Base-by-base conservation (phyloP, 495 filamentous ascomycete genomes). In the Chaetomidium leptoderma region DNA sequence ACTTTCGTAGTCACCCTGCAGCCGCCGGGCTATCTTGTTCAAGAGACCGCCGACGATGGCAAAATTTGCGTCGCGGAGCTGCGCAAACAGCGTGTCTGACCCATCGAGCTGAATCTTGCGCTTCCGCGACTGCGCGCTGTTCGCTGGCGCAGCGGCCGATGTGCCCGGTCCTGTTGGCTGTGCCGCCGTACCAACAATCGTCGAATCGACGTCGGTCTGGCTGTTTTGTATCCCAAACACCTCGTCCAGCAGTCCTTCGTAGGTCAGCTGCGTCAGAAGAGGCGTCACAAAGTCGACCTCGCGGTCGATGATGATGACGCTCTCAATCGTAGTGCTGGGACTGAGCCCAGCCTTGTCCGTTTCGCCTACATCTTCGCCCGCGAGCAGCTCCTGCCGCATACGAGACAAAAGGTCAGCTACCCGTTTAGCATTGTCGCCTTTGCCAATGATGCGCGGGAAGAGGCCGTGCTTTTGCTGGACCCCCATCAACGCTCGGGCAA, bases 171-270 rank as follows among this genome's bases (percentile, higher is more conserved):
- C 61, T 55, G 83, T 73, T 23, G 79, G 70, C 40, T 79, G 82
- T 23, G 84, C 71, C 13, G 86, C 79, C 50, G 83, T 81, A 6
- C 95, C 93, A 14, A 96, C 84, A 50, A 99, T 86, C 14, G 92
- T 89, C 24, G 90, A 85, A 64, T 97, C 92, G n/a, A 97, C 83
- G 64, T 97, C 92, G 40, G 90, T 86, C 70, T 95, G 89, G 70
- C 92, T 97, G 62, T 86, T 82, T 57, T 87, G 81, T 57, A 99
- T 92, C 46, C 88, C 87, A 60, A 96, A 95, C 35, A 90, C 81
- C 72, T 99, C 95, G 69, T 99, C 95, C 49, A 99, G 88, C 29
- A 99, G 71, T 0, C 95, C 95, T 74, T 97, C 92, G 65, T 99
- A 99, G 9, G 95, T 99, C 39, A 99, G 78, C 68, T 97, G 95